These are phyloP conservation scores for Cymbopogon citratus DNA, from an alignment of 176 grass and related monocot species.

Conservation along the genomic window DNA sequence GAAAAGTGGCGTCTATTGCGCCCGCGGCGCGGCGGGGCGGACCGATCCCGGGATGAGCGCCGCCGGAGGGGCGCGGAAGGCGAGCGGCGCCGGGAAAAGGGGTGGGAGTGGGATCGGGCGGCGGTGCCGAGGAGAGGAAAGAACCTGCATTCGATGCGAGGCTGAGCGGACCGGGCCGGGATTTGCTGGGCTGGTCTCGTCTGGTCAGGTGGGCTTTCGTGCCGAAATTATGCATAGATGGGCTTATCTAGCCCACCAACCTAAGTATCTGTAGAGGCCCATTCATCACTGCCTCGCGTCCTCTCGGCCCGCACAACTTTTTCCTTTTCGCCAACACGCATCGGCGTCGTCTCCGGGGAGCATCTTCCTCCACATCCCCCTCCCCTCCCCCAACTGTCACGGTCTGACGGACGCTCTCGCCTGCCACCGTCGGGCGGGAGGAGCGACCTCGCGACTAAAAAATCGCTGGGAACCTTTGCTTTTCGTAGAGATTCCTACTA, in stretches of 20 bases:
- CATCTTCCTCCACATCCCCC: slow-evolving; percentile 5
- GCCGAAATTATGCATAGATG: neutral
- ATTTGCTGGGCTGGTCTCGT: neutral
- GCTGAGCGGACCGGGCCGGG: neutral
- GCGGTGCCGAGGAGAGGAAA: neutral
- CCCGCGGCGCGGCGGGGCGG: neutral
- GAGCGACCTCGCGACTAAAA: slow-evolving; percentile 1
- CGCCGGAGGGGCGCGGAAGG: neutral
- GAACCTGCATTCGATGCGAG: slow-evolving; percentile 15
- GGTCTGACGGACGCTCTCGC: neutral
- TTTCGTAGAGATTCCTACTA: neutral
- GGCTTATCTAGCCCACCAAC: neutral
- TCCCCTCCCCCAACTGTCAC: neutral
- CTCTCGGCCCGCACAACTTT: neutral
- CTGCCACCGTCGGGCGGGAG: neutral
- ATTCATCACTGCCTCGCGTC: neutral
- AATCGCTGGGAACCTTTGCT: neutral
- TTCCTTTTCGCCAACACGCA: neutral
- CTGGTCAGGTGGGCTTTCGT: neutral
- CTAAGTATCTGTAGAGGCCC: neutral
- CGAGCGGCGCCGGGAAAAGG: neutral
- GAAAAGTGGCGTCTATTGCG: neutral
- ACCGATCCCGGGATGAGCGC: neutral
- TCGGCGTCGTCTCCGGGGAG: neutral
- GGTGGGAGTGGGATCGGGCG: neutral